Evolutionary conservation across 2,329 filamentous ascomycete genomes (phyloP).

Genomic region (Talaromyces sp.): DNA sequence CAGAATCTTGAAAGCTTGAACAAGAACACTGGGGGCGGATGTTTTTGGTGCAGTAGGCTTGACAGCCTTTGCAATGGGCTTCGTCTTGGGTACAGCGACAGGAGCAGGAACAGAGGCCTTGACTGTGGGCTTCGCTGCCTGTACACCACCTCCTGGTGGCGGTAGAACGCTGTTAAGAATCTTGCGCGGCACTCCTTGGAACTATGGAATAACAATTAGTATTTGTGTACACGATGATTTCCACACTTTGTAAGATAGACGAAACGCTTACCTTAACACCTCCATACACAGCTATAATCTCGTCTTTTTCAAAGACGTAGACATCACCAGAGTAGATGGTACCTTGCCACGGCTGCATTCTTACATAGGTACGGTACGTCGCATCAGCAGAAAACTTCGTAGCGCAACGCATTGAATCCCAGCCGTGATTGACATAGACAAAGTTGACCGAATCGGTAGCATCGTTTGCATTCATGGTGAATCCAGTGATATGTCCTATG

Average conservation of each 20-base stretch:
- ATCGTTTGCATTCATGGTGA: constrained; percentile 39
- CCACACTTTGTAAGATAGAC: too few relatives aligned
- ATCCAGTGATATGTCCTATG: constrained; percentile 36
- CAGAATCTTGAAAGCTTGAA: constrained; percentile 37
- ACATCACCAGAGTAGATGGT: constrained; percentile 49
- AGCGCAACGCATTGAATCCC: constrained; percentile 29
- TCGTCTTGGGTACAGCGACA: constrained; percentile 29
- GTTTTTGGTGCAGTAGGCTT: constrained; percentile 28
- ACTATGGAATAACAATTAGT: constrained; percentile 26
- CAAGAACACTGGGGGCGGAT: constrained; percentile 30
- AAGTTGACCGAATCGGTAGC: constrained; percentile 28
- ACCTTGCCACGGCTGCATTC: constrained; percentile 32
- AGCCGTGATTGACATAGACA: constrained; percentile 39
- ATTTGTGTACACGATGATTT: not conserved
- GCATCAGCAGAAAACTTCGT: constrained; percentile 24
- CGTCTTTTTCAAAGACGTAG: constrained; percentile 45
- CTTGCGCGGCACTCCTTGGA: constrained; percentile 29
- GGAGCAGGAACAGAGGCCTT: constrained; percentile 23
- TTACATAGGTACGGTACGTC: constrained; percentile 31
- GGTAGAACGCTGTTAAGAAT: constrained; percentile 36
- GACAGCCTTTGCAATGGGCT: constrained; percentile 27
- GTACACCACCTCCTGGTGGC: constrained; percentile 28
- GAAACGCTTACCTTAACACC: constrained; percentile 41
- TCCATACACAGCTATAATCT: constrained; percentile 19
- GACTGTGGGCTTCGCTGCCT: constrained; percentile 24